A percentile compares a stretch with the other conserved stretches of the same genome.
Evolutionary conservation across 1,284 basidiomycete species (phyloP).

Genomic region (Wallemia hederae): DNA sequence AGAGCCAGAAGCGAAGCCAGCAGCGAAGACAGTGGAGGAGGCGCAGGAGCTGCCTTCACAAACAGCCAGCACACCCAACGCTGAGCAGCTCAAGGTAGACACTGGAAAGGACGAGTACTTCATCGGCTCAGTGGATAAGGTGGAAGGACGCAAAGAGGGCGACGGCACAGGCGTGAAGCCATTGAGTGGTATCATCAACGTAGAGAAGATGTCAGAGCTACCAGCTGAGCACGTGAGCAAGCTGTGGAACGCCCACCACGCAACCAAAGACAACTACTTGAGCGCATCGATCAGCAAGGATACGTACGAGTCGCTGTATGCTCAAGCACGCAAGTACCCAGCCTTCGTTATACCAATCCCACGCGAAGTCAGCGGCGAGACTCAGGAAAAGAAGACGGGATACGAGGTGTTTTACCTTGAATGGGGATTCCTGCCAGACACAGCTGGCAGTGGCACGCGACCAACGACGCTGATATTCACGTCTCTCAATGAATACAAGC

Average conservation of each 20-base stretch:
- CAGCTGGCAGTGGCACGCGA: background rate
- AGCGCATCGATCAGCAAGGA: background rate
- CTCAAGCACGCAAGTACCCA: background rate
- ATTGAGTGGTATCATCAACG: background rate
- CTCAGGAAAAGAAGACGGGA: background rate
- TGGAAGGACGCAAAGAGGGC: background rate
- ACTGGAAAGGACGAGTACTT: background rate
- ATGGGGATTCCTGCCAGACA: background rate
- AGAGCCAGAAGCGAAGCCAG: background rate
- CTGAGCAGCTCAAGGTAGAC: background rate
- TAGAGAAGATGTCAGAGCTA: background rate
- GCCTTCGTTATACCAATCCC: background rate
- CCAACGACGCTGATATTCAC: background rate
- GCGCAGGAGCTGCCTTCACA: background rate
- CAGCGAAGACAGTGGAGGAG: background rate
- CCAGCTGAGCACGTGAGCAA: background rate
- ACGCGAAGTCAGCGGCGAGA: background rate
- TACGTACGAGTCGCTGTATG: background rate
- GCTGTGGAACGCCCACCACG: background rate
- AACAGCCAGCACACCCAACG: background rate
- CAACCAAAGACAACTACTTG: background rate
- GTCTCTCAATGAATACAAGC: background rate
- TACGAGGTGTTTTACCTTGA: background rate
- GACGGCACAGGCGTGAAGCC: background rate
- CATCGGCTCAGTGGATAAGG: background rate